phyloP scores from a whole-genome alignment of 352 stramenopile genomes.

The Globisporangium alternatum region DNA sequence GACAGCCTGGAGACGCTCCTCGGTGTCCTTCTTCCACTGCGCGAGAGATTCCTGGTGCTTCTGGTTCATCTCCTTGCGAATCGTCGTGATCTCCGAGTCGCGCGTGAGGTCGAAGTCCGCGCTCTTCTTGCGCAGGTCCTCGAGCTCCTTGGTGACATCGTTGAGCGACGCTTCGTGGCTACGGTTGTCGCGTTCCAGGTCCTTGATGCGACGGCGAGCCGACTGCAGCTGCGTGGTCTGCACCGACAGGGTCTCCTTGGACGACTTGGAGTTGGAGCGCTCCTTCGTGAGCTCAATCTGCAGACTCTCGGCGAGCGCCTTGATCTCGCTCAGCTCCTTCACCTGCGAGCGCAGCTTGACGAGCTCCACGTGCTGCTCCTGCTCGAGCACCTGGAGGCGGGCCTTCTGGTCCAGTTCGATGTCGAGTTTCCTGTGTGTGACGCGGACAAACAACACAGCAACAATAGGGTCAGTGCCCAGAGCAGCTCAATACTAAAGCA shows the following conservation, averaged over 20 bases:
- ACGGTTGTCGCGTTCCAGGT: slow-evolving; percentile 69
- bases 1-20: slow-evolving; percentile 64
- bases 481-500: slow-evolving; percentile 1
- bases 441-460: neutral
- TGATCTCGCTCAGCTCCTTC: slow-evolving; percentile 62
- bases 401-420: slow-evolving; percentile 72
- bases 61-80: slow-evolving; percentile 73
- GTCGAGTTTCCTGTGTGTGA: slow-evolving; percentile 51
- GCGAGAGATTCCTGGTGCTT: slow-evolving; percentile 74
- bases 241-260: slow-evolving; percentile 73
- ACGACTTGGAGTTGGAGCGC: slow-evolving; percentile 54
- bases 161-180: slow-evolving; percentile 40
- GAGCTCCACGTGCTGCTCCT: slow-evolving; percentile 77
- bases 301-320: slow-evolving; percentile 49
- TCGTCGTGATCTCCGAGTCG: slow-evolving; percentile 62
- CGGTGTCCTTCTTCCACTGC: slow-evolving; percentile 76
- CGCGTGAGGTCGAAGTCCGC: slow-evolving; percentile 67
- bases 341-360: slow-evolving; percentile 72
- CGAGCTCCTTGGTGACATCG: slow-evolving; percentile 61
- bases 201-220: slow-evolving; percentile 62
- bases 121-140: slow-evolving; percentile 73
- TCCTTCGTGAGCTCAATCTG: slow-evolving; percentile 53
- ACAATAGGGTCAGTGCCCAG: slow-evolving; percentile 2
- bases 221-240: slow-evolving; percentile 67
- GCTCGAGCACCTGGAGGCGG: slow-evolving; percentile 68